Base-by-base conservation (phyloP, 129 eudicot species). In the Flaveria bidentis region DNA sequence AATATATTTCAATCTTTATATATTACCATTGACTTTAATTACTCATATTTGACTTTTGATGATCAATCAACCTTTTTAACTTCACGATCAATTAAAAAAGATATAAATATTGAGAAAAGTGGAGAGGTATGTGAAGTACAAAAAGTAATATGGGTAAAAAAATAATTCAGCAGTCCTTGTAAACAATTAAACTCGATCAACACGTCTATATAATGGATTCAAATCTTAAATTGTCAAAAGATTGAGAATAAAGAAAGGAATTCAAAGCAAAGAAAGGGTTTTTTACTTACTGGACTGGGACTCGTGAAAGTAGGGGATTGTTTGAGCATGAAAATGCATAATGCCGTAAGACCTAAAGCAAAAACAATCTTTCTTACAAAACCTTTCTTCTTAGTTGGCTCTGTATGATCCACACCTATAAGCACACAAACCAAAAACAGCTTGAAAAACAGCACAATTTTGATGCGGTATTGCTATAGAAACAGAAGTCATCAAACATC, bases 351-450 rank as follows among this genome's bases (percentile, higher is more conserved):
- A 42, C 57, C 82, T 30, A 89, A 85, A 50, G 84, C 91, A 57
- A 90, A 56, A 44, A 86, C 73, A 28, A 88, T 64, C 75, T 86
- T 90, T 73, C 92, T 78, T 33, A 88, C 65, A 51, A 82, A 67
- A 13, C 81, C 83, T 86, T 84, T 88, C 69, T 83, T 81, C 71
- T 88, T 69, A 41, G 78, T 85, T 8, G 90, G 78, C 39, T 88
- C 96, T 22, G 78, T 74, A 74, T 78, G 82, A 82, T 92, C 98
- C 90, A 88, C 84, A 80, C 91, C 90, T 84, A 47, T 39, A 82
- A 71, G 7, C 53, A 78, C 36, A 57, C 39, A 70, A 77, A n/a
- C 41, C 41, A 9, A 79, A 74, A 68, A 9, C 36, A 25, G 65
- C 30, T 63, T 80, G 42, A 64, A 52, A 17, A 45, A 62, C 22